Evolutionary conservation across 108 stramenopile genomes (phyloP).

Genomic region (Licmophora abbreviata): DNA sequence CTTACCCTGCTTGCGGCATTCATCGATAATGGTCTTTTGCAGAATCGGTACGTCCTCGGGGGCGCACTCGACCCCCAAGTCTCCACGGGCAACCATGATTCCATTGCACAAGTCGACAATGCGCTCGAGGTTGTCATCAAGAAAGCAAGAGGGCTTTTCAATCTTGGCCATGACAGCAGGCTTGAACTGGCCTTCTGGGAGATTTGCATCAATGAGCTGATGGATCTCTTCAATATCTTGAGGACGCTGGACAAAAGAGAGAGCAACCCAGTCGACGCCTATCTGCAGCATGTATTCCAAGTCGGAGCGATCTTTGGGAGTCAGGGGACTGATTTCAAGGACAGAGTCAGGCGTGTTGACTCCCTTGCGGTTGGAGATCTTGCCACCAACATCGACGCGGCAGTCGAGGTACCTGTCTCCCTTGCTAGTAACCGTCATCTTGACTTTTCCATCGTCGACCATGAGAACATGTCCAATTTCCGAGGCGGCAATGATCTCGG

Average conservation of each 20-base stretch:
- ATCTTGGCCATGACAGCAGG: constrained; percentile 94
- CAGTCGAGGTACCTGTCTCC: constrained; percentile 83
- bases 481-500: constrained; percentile 85
- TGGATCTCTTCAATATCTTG: constrained; percentile 85
- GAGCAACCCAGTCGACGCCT: constrained; percentile 94
- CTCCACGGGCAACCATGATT: constrained; percentile 97
- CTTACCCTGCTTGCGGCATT: constrained; percentile 78
- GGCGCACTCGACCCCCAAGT: constrained; percentile 93
- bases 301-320: constrained; percentile 87
- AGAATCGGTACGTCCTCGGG: constrained; percentile 94
- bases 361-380: constrained; percentile 87
- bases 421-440: constrained; percentile 69
- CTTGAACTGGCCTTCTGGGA: constrained; percentile 47
- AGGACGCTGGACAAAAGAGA: constrained; percentile 90
- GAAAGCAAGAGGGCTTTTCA: constrained; percentile 89
- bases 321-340: constrained; percentile 87
- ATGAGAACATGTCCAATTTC: constrained; percentile 85
- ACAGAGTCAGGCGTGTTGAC: constrained; percentile 92
- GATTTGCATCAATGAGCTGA: constrained; percentile 53
- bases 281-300: constrained; percentile 82
- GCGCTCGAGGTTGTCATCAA: constrained; percentile 58
- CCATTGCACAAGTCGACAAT: constrained; percentile 87
- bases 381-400: constrained; percentile 79
- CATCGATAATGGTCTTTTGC: constrained; percentile 93
- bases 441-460: constrained; percentile 95